These are phyloP conservation scores for Schwanniomyces pseudopolymorphus DNA, from an alignment of 805 yeast species.

Conservation along the genomic window DNA sequence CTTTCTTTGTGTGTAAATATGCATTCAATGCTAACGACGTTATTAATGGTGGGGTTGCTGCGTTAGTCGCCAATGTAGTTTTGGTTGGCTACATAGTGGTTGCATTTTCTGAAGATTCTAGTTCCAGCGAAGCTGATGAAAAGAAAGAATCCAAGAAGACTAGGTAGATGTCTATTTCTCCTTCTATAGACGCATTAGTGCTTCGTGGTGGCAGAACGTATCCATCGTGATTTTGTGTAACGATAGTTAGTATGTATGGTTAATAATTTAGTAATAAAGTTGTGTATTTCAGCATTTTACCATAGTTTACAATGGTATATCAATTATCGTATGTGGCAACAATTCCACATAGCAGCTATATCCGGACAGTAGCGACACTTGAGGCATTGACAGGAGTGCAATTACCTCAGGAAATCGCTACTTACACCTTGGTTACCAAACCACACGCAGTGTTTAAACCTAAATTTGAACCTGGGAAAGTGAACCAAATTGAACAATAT, in stretches of 20 bases:
- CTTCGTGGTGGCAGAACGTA: not conserved
- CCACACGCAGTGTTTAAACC: conserved; percentile 55
- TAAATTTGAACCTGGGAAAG: conserved; percentile 54
- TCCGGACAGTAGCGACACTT: conserved; percentile 46
- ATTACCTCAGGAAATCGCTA: conserved; percentile 43
- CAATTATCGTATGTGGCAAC: conserved; percentile 50
- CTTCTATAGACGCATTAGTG: not conserved
- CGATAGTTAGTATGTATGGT: not conserved
- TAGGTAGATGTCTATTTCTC: not conserved
- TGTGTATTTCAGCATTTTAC: not conserved
- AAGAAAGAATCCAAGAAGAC: conserved; percentile 26
- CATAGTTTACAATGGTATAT: conserved; percentile 45
- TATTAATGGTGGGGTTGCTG: conserved; percentile 79
- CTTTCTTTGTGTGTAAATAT: conserved; percentile 59
- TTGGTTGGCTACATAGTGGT: conserved; percentile 69
- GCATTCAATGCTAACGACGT: conserved; percentile 51
- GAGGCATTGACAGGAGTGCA: conserved; percentile 52
- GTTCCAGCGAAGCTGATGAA: conserved; percentile 28
- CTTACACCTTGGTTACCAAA: conserved; percentile 49
- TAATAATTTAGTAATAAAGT: not conserved
- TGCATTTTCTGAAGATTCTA: conserved; percentile 68
- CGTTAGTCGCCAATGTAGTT: conserved; percentile 71
- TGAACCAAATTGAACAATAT: conserved; percentile 57
- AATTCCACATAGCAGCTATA: conserved; percentile 40
- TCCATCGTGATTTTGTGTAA: not conserved